Conservation (phyloP, 2,329 filamentous ascomycete species). For the Monilinia fructigena region DNA sequence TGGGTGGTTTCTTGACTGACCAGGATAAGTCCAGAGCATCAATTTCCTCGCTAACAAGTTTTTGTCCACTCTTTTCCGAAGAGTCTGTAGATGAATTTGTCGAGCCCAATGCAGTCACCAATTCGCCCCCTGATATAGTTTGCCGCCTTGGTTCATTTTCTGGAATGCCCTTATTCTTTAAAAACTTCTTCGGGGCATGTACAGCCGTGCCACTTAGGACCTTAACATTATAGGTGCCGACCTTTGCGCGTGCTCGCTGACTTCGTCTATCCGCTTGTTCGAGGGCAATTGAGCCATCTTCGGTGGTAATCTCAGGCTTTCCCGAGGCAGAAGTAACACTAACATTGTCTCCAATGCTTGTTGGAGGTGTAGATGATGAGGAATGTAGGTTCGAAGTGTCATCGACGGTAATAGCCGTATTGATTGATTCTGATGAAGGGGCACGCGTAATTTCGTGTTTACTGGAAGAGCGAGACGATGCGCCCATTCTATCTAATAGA, state of each 20-base stretch:
- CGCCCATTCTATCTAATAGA: constrained; percentile 30
- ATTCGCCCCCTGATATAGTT: constrained; percentile 46
- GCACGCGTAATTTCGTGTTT: constrained; percentile 32
- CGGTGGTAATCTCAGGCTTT: constrained; percentile 31
- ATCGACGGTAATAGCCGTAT: constrained; percentile 37
- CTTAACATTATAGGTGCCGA: constrained; percentile 66
- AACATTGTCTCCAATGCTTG: constrained; percentile 61
- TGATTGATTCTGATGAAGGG: constrained; percentile 34
- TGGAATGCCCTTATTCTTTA: constrained; percentile 44
- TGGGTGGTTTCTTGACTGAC: constrained; percentile 45
- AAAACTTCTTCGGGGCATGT: constrained; percentile 46
- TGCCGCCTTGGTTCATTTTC: constrained; percentile 43
- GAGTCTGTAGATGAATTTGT: constrained; percentile 33
- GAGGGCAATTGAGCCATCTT: constrained; percentile 21
- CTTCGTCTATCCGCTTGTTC: constrained; percentile 45
- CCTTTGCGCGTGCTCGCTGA: constrained; percentile 54
- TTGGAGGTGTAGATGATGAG: constrained; percentile 56
- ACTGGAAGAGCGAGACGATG: constrained; percentile 25
- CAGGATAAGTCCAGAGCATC: constrained; percentile 50
- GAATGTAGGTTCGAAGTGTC: constrained; percentile 35
- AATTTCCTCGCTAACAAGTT: constrained; percentile 43
- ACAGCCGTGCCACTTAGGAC: constrained; percentile 60
- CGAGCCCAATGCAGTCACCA: constrained; percentile 37
- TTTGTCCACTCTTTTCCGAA: constrained; percentile 35
- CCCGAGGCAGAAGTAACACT: constrained; percentile 53